Evolutionary conservation across 1,139 yeast species (phyloP).

Genomic region (Blastobotrys serpentis): DNA sequence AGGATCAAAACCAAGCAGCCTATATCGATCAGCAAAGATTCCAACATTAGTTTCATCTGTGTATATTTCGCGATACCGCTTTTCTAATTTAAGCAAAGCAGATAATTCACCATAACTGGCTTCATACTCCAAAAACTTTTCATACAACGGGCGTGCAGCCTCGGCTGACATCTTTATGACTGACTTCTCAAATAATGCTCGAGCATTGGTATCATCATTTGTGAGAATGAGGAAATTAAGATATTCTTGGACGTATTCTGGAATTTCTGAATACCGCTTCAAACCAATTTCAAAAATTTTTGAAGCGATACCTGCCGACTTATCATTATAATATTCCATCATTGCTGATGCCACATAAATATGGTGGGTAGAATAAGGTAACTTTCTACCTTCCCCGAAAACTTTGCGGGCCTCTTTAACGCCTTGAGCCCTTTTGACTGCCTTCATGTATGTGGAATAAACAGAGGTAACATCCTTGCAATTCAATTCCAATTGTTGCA

Average conservation of each 20-base stretch:
- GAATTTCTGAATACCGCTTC: conserved; percentile 52
- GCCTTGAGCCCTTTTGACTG: conserved; percentile 42
- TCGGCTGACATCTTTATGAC: conserved; percentile 44
- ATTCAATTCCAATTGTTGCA: conserved; percentile 21
- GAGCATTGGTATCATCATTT: conserved; percentile 78
- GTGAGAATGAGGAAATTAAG: conserved; percentile 67
- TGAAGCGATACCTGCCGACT: conserved; percentile 63
- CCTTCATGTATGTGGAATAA: conserved; percentile 39
- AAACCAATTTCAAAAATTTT: conserved; percentile 80
- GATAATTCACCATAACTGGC: conserved; percentile 61
- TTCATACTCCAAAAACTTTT: conserved; percentile 53
- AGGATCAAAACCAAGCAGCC: conserved; percentile 44
- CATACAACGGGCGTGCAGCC: conserved; percentile 45
- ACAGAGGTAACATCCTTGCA: conserved; percentile 37
- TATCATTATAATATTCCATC: conserved; percentile 68
- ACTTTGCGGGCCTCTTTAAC: conserved; percentile 43
- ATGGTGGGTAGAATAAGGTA: conserved; percentile 69
- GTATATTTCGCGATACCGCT: conserved; percentile 63
- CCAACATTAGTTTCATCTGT: conserved; percentile 45
- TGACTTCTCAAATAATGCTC: conserved; percentile 75
- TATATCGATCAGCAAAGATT: conserved; percentile 43
- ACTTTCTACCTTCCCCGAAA: conserved; percentile 67
- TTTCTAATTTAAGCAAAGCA: conserved; percentile 65
- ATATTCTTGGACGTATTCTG: conserved; percentile 66
- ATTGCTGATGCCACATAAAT: conserved; percentile 80